Percentiles rank a stretch among this genome's conserved stretches.
Conservation (phyloP, 2,329 filamentous ascomycete species). For the Colletotrichum echinochloae region DNA sequence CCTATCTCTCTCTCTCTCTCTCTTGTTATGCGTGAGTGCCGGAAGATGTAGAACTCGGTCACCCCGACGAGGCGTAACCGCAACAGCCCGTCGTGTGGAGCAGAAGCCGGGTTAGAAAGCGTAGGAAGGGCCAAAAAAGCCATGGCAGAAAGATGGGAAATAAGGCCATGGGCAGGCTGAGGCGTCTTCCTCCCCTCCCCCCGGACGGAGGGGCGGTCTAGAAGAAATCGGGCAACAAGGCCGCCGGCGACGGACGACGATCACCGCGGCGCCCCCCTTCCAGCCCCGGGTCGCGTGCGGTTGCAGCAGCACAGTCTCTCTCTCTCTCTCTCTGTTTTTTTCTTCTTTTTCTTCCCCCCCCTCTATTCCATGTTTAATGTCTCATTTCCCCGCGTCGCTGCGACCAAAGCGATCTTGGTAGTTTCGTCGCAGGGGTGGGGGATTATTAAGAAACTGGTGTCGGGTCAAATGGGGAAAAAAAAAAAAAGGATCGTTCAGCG, state of each 20-base stretch:
- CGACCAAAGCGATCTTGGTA: not conserved
- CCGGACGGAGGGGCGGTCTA: not conserved
- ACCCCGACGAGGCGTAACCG: constrained; percentile 22
- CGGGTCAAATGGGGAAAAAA: constrained; percentile 4
- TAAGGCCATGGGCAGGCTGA: not conserved
- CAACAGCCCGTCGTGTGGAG: constrained; percentile 10
- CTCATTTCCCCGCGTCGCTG: constrained; percentile 5
- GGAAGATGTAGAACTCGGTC: not conserved
- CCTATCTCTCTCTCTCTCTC: not conserved
- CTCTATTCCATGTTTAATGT: not conserved
- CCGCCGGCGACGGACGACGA: not conserved
- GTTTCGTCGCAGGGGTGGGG: not conserved
- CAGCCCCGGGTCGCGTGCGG: too few species aligned
- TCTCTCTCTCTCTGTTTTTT: too few species aligned
- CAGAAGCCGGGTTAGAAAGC: not conserved
- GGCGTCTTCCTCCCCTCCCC: too few species aligned
- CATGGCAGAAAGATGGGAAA: not conserved
- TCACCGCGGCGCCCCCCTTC: not conserved
- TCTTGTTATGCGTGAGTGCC: too few species aligned
- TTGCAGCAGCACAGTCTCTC: not conserved
- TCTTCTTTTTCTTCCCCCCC: too few species aligned
- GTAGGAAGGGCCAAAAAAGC: not conserved
- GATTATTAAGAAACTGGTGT: not conserved
- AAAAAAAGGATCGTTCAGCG: constrained; percentile 19
- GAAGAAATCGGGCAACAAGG: not conserved